Evolutionary conservation across 2,329 filamentous ascomycete genomes (phyloP).

Genomic region (Orbilia brochopaga): DNA sequence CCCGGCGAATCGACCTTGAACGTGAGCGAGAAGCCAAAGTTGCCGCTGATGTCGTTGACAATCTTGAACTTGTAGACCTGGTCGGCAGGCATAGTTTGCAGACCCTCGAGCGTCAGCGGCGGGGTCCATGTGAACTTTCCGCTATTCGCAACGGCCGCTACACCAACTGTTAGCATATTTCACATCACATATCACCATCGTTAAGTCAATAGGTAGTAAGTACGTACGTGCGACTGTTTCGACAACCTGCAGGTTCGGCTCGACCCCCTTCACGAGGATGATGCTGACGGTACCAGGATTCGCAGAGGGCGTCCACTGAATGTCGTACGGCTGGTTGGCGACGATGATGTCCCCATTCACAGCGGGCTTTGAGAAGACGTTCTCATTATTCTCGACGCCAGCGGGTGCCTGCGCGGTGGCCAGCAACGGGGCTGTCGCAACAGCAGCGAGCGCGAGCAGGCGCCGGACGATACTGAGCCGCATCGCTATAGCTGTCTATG

Average conservation of each 20-base stretch:
- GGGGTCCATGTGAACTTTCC: conserved; percentile 46
- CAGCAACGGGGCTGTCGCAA: conserved; percentile 16
- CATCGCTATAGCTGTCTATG: conserved; percentile 13
- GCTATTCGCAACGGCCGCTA: conserved; percentile 36
- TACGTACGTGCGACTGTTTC: conserved; percentile 45
- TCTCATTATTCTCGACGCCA: conserved; percentile 46
- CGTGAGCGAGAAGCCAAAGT: conserved; percentile 40
- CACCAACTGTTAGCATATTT: not conserved
- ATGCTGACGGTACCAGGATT: conserved; percentile 44
- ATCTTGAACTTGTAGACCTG: conserved; percentile 41
- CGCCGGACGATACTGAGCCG: conserved; percentile 30
- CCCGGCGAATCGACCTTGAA: conserved; percentile 43
- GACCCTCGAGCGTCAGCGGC: conserved; percentile 25
- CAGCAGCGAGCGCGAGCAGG: conserved; percentile 22
- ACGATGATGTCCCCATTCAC: conserved; percentile 13
- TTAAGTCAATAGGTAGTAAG: not conserved
- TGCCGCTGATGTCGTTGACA: conserved; percentile 36
- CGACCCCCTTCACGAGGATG: conserved; percentile 30
- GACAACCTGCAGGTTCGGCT: conserved; percentile 25
- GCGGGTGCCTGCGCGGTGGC: conserved; percentile 22
- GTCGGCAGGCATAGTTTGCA: conserved; percentile 46
- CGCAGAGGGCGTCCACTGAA: conserved; percentile 36
- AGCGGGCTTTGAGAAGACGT: conserved; percentile 28
- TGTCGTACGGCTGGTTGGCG: conserved; percentile 28
- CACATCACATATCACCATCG: not conserved